Evolutionary conservation across 2,329 filamentous ascomycete species (phyloP), one percentile per base, ranked within the genome.

Genomic region (Paecilomyces niveus): DNA sequence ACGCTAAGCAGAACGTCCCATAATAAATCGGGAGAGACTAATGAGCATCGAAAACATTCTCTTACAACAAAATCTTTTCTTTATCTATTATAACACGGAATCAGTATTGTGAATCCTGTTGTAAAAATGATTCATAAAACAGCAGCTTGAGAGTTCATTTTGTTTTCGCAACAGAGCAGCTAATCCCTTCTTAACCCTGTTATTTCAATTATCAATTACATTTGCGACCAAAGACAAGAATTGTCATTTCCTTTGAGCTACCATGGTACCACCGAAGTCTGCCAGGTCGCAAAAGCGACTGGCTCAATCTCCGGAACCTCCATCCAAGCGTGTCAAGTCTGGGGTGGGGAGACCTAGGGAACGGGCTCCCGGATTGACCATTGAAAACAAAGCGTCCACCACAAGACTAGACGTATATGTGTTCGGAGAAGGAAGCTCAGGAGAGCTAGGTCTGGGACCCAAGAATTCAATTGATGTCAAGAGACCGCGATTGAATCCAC

Each of bases 371-470:
- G 39, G n/a, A n/a, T 18, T 18, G 51, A 56, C 59, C 8, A 64
- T 78, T 60, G 82, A 87, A 75, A 89, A 89, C 73, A 70, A 80
- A 24, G 76, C 82, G 22, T 87, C 61, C 4, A 61, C 61, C 26
- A 62, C 59, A 29, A 59, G 54, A 31, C 82, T 93, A 55, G 84
- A 90, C 67, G 76, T 92, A 63, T 91, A 85, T 67, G 86, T 90
- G 55, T 91, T 90, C 64, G 89, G 89, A 56, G 87, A 89, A 70
- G 88, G 88, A 33, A 81, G 81, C 54, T 84, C 83, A 21, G 89
- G 88, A 64, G 89, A 92, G 76, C 85, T 92, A 50, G 89, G 88
- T 45, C 83, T 92, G n/a, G 89, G 89, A 1, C 21, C 50, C 21
- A 52, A 29, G 21, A 52, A 52, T 15, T 52, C 50, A 24, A 10